Base-by-base conservation (phyloP, 805 yeast genomes). In the Kodamaea jinghongensis region DNA sequence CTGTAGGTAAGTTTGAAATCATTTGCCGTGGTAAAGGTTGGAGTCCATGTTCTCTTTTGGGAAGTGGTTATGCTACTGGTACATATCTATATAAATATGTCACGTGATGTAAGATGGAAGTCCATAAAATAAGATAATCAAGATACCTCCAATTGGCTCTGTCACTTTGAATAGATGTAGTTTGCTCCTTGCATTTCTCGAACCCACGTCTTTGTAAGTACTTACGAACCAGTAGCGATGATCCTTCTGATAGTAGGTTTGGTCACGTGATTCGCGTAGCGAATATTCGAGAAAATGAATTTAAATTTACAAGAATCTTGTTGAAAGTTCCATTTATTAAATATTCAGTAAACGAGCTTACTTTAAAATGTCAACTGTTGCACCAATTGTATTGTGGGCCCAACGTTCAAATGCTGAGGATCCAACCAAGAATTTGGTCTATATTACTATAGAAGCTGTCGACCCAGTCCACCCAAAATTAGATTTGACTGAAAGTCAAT, bases 381-480 rank as follows among this genome's bases (percentile, higher is more conserved):
- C 60, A 34, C 78, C 82, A 34, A 67, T 65, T 70, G 91, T 87
- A 29, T 71, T 81, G 59, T 91, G 99, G 99, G 98, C 99, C 9
- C 99, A 91, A 72, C 86, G 99, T 66, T 88, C 96, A 40, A 80
- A 73, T 56, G 83, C 73, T n/a, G 63, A 73, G 3, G 95, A 82
- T 28, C 75, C 77, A 8, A 70, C 76, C 22, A 90, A 86, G 65
- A 91, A 91, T 63, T 56, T 88, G 27, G 52, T 93, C 14, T 84
- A 74, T 60, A 63, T 91, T 42, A 89, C 96, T 0, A 75, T 91
- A 39, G 73, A 76, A 44, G 79, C 86, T 20, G 73, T 81, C 16
- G 96, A 90, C 59, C 78, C 90, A 17, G 73, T 65, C 35, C 66
- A 78, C 41, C 76, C 83, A 31, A 72, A 78, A 44, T 67, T 88